These are phyloP conservation scores for Termitomyces sp. DNA, from an alignment of 768 basidiomycete species.

Conservation along the genomic window DNA sequence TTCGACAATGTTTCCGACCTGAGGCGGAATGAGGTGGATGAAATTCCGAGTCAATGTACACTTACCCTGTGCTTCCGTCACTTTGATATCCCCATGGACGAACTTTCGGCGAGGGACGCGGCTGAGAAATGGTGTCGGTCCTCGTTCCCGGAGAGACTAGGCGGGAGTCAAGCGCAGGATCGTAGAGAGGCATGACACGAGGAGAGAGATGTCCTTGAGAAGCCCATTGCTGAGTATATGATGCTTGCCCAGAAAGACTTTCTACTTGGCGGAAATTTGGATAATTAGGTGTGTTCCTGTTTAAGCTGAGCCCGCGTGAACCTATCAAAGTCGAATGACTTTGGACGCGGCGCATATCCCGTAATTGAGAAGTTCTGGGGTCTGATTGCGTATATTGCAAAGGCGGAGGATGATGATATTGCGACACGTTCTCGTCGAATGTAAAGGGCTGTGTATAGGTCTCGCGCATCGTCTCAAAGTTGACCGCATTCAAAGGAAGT, in stretches of 20 bases:
- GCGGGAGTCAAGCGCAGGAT: slow-evolving; percentile 4
- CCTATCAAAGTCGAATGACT: slow-evolving; percentile 19
- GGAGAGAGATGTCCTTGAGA: slow-evolving; percentile 8
- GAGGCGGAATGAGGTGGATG: not conserved
- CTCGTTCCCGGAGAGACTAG: slow-evolving; percentile 2
- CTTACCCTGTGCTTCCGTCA: slow-evolving; percentile 21
- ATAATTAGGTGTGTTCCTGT: slow-evolving; percentile 3
- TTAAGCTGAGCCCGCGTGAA: slow-evolving; percentile 4
- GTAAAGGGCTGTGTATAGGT: slow-evolving; percentile 3
- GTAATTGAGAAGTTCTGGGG: slow-evolving; percentile 9
- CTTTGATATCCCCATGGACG: slow-evolving; percentile 18
- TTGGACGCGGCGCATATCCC: slow-evolving; percentile 19
- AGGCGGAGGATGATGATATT: not conserved
- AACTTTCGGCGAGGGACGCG: slow-evolving; percentile 10
- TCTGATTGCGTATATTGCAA: slow-evolving; percentile 6
- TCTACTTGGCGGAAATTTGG: not conserved
- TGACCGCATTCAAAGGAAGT: not conserved
- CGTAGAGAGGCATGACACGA: slow-evolving; percentile 1
- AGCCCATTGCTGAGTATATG: slow-evolving; percentile 10
- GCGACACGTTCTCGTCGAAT: not conserved
- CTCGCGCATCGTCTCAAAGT: slow-evolving; percentile 6
- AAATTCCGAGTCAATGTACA: not conserved
- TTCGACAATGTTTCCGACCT: slow-evolving; percentile 14
- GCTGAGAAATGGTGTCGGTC: slow-evolving; percentile 5
- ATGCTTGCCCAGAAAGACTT: slow-evolving; percentile 2